These are phyloP conservation scores for Earliella scabrosa DNA, from an alignment of 1,284 basidiomycete genomes.

Conservation along the genomic window DNA sequence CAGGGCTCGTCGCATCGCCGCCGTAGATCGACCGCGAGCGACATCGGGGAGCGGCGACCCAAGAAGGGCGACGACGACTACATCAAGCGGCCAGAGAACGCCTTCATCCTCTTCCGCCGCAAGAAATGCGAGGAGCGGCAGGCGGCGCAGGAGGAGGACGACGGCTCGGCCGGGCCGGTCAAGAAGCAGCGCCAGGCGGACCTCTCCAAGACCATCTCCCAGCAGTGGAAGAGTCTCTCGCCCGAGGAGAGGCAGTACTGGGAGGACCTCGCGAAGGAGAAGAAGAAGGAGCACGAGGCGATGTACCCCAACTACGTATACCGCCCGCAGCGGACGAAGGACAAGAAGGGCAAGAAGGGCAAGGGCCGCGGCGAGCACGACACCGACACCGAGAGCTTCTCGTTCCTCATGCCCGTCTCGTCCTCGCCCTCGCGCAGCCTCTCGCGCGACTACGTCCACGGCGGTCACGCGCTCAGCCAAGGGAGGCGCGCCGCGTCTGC, in stretches of 20 bases:
- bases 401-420: slow-evolving; percentile 57
- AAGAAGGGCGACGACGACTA: slow-evolving; percentile 81
- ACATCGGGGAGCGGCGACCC: slow-evolving; percentile 69
- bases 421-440: slow-evolving; percentile 36
- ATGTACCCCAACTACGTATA: slow-evolving; percentile 79
- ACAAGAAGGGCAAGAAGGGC: slow-evolving; percentile 51
- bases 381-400: slow-evolving; percentile 52
- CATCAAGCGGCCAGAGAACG: slow-evolving; percentile 80
- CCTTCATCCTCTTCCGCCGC: slow-evolving; percentile 80
- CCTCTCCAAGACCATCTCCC: slow-evolving; percentile 78
- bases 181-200: slow-evolving; percentile 62
- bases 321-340: slow-evolving; percentile 69
- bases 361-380: slow-evolving; percentile 52
- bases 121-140: slow-evolving; percentile 75
- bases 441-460: slow-evolving; percentile 27
- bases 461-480: slow-evolving; percentile 22
- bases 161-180: slow-evolving; percentile 38
- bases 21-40: slow-evolving; percentile 61
- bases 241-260: slow-evolving; percentile 65
- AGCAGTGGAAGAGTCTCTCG: slow-evolving; percentile 71
- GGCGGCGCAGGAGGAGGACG: slow-evolving; percentile 44
- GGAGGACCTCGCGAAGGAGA: slow-evolving; percentile 62
- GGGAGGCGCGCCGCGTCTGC: slow-evolving; percentile 38
- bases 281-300: slow-evolving; percentile 61
- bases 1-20: slow-evolving; percentile 52